Evolutionary conservation across 148 eudicot species (phyloP).

Genomic region (Selenicereus undatus): DNA sequence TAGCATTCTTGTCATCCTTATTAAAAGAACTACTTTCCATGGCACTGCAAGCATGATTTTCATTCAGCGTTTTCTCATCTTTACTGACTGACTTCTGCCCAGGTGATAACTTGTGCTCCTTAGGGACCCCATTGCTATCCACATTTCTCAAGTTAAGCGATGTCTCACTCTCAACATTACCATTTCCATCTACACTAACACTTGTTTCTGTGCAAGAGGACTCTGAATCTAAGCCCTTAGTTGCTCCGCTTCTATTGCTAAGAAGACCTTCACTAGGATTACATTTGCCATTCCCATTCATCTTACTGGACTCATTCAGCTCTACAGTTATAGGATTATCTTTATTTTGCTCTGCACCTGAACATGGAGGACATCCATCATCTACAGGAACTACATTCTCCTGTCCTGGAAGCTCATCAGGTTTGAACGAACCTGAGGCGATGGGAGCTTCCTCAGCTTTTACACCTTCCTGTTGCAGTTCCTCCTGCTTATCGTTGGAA

Average conservation of each 20-base stretch:
- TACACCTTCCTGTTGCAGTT: conserved; percentile 29
- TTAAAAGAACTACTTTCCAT: conserved; percentile 28
- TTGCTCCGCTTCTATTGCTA: conserved; percentile 23
- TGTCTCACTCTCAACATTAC: conserved; percentile 39
- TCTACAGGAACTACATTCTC: conserved; percentile 37
- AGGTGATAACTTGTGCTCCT: conserved; percentile 32
- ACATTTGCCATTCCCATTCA: conserved; percentile 33
- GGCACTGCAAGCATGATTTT: conserved; percentile 31
- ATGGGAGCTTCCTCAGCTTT: conserved; percentile 33
- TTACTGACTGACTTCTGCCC: conserved; percentile 32
- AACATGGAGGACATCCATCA: conserved; percentile 37
- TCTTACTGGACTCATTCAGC: conserved; percentile 36
- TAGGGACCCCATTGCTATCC: conserved; percentile 39
- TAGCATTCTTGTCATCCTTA: conserved; percentile 27
- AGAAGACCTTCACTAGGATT: conserved; percentile 32
- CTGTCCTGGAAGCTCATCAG: conserved; percentile 30
- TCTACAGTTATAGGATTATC: conserved; percentile 34
- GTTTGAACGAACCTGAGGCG: conserved; percentile 24
- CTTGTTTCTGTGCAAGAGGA: conserved; percentile 53
- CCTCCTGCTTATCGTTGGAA: conserved; percentile 32
- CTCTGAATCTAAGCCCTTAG: conserved; percentile 62
- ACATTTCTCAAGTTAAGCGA: conserved; percentile 33
- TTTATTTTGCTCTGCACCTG: conserved; percentile 29
- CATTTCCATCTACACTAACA: conserved; percentile 44
- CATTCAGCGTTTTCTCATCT: conserved; percentile 33